Base-by-base conservation (phyloP, 139 green algal species). In the Chlorella ohadii region DNA sequence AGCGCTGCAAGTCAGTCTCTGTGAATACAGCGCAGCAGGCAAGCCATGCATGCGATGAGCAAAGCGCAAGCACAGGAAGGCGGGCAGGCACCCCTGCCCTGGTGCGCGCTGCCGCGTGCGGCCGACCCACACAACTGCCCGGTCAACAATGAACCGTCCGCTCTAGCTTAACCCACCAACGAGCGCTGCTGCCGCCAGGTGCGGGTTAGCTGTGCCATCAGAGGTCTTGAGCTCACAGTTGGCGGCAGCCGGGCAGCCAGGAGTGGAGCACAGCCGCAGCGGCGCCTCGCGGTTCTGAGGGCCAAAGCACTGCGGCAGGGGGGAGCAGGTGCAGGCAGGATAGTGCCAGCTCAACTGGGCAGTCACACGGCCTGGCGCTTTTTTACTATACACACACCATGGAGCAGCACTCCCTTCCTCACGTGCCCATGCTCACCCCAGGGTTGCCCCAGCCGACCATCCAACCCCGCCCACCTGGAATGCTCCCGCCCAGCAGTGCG, bases 151-250 rank as follows among this genome's bases (percentile, higher is more conserved):
- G 7, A 6, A 51, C 44, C 41, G 16, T 4, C 5, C 25, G 27
- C 36, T 2, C 20, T 13, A 59, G 28, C 19, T 3, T n/a, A n/a
- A 61, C 76, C 17, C 59, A 82, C 76, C 76, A 4, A 92, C 57
- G 4, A 95, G 57, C 0, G 89, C 93, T 0, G 88, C 80, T 0
- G 93, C 68, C 0, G 80, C 93, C 9, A 96, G 61, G 90, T 96
- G 89, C 2, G 93, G 93, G 84, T 96, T 96, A n/a, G 82, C 76
- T 3, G 86, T 87, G 28, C 56, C 88, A 51, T 96, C 93, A 71
- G 90, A 65, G 0, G 81, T 38, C 85, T 95, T 95, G 63, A 88
- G 67, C 87, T 95, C 92, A 33, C 84, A 76, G 71, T 92, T 90
- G 55, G 59, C 61, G 2, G 56, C n/a, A 1, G 33, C 72, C 0